Evolutionary conservation across 805 yeast species (phyloP), one percentile per base, ranked within the genome.

Genomic region (Cyberlindnera saturnus): DNA sequence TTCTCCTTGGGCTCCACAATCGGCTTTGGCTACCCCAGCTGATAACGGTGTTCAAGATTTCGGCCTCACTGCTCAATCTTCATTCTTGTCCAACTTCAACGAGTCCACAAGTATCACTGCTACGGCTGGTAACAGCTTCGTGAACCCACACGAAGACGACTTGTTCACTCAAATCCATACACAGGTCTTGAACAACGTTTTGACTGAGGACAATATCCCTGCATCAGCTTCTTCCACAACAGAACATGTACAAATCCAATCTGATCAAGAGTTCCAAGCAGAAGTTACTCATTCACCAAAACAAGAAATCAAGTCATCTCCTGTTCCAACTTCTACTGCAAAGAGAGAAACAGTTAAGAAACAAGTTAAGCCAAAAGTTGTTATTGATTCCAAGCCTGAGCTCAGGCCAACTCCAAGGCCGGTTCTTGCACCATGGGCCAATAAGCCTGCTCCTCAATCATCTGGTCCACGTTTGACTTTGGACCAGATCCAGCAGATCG

Each of bases 381-480:
- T 36, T n/a, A 45, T 35, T 37, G 43, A 47, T 36, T 38, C 45
- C 32, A 34, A 37, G 40, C 34, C 44, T 17, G 38, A 32, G 17
- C 41, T 41, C 18, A 33, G 50, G 16, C 39, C 36, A 32, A 20
- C 43, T 31, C 29, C 46, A 15, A 45, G 38, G n/a, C 47, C 19
- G 42, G 43, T 31, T 20, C 48, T 19, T 36, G 82, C 82, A 5
- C 82, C 82, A 36, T 77, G 82, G 82, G 81, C 81, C n/a, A 46
- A 56, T 1, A 53, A 58, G 18, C 46, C 54, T 6, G 47, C 54
- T 35, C 42, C 51, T 14, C 49, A 49, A 40, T 44, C 42, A 15
- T 47, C 42, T 47, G 37, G 40, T n/a, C 77, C 79, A 11, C 56
- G 63, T n/a, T 45, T 75, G 41, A 63, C 81, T 0, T 63, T 77